Evolutionary conservation across 164 flowering plant genomes (phyloP), one percentile per base, ranked within the genome.

Genomic region (Stephania japonica): DNA sequence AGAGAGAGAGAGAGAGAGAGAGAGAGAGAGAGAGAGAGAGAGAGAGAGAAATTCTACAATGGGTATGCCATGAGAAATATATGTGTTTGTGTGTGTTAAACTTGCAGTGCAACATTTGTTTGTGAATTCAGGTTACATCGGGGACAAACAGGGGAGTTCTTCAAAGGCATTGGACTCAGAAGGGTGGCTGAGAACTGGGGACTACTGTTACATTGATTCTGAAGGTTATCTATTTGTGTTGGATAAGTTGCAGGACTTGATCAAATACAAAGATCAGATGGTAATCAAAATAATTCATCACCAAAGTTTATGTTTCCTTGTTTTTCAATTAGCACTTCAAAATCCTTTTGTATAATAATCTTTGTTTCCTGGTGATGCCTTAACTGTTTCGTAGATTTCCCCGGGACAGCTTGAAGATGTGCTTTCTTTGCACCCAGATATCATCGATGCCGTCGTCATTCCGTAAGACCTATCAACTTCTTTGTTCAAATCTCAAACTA

Each of bases 151-250:
- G 61, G 81, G 70, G 42, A 78, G 80, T 11, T 42, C 70, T 19
- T 12, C 47, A 32, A 32, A 32, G 3, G 74, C 84, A 5, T 78
- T 78, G n/a, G 78, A 76, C 61, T 59, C 66, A 43, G 84, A 81
- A 47, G 84, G 84, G 0, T 81, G 84, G 84, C 68, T 81, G 8
- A 81, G 72, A 23, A 81, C 83, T 5, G 83, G 83, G 0, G 83
- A 81, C 70, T 59, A 76, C 4, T 76, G 81, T 69, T 74, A 67
- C 72, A 74, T 78, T 12, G 83, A 81, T 63, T 26, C 42, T 13
- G 49, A 27, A 32, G 83, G 83, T 0, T 73, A 73, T 26, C 68
- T 81, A 9, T 77, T 76, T n/a, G 73, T 81, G 1, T 74, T 81
- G 0, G 83, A 78, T 41, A 76, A 81, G 61, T 76, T 81, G 47